phyloP scores from a whole-genome alignment of 257 asterid genomes.

The Primulina tabacum region DNA sequence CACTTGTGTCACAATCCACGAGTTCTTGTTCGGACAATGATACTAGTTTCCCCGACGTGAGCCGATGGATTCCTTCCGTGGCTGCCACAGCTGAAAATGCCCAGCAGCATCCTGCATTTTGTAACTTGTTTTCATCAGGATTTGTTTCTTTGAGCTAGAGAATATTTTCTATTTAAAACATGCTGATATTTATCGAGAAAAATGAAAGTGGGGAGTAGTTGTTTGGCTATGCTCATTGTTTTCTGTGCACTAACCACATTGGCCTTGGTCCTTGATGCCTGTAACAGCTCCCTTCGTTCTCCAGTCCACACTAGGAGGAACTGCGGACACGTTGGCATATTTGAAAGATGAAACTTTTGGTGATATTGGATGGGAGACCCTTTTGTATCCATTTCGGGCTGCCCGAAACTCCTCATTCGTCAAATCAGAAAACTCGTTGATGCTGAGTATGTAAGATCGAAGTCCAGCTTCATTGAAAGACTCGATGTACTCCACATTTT shows the following conservation, averaged over 20 bases:
- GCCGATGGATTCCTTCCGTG: constrained; percentile 33
- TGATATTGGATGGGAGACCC: not conserved
- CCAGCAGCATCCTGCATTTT: constrained; percentile 36
- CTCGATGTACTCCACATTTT: not conserved
- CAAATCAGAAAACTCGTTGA: constrained; percentile 19
- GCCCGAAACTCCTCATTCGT: constrained; percentile 21
- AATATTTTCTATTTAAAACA: too few relatives aligned
- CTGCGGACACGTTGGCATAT: too few relatives aligned
- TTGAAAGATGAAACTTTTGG: too few relatives aligned
- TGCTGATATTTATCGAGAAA: not conserved
- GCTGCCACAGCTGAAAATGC: constrained; percentile 43
- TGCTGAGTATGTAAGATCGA: not conserved
- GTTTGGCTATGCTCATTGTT: not conserved
- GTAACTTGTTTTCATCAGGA: not conserved
- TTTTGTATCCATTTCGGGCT: constrained; percentile 8
- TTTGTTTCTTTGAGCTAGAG: not conserved
- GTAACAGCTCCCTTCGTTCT: constrained; percentile 15
- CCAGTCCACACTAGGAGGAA: not conserved
- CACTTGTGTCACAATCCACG: constrained; percentile 35
- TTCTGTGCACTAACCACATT: not conserved
- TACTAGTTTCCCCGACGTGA: constrained; percentile 22
- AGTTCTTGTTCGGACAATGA: constrained; percentile 39
- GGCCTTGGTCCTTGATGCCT: not conserved
- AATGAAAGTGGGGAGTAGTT: not conserved
- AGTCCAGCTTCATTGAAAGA: constrained; percentile 10